phyloP scores from a whole-genome alignment of 768 basidiomycete species.

The Leucocoprinus sp. region DNA sequence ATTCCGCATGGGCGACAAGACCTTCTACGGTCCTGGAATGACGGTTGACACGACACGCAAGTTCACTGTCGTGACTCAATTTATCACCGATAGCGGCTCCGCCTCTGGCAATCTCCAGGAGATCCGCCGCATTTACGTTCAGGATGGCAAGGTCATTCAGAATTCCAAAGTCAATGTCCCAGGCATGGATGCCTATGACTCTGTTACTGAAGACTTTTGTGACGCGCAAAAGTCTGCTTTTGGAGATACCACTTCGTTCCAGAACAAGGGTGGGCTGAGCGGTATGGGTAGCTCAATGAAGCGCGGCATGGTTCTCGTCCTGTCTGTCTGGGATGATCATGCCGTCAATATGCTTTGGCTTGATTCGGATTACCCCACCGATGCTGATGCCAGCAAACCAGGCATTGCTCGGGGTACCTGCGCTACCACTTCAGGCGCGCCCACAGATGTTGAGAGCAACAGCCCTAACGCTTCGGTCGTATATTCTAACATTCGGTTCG shows the following conservation, averaged over 20 bases:
- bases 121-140: conserved; percentile 19
- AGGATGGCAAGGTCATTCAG: conserved; percentile 28
- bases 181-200: conserved; percentile 24
- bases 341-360: conserved; percentile 50
- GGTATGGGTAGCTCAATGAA: conserved; percentile 26
- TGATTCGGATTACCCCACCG: conserved; percentile 39
- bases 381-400: conserved; percentile 11
- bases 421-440: conserved; percentile 18
- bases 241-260: conserved; percentile 20
- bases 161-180: conserved; percentile 26
- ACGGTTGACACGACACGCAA: conserved; percentile 19
- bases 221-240: conserved; percentile 26
- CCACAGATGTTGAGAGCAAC: conserved; percentile 13
- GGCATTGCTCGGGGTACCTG: conserved; percentile 9
- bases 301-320: conserved; percentile 40
- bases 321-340: conserved; percentile 50
- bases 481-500: conserved; percentile 20
- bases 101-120: conserved; percentile 21
- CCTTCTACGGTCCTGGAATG: conserved; percentile 30
- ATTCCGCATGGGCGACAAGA: conserved; percentile 32
- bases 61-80: conserved; percentile 28
- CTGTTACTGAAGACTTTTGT: conserved; percentile 31
- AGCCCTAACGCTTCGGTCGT: conserved; percentile 15
- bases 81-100: conserved; percentile 31
- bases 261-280: conserved; percentile 29